These are phyloP conservation scores for Asclepias syriaca DNA, from an alignment of 257 asterid species.

Conservation along the genomic window DNA sequence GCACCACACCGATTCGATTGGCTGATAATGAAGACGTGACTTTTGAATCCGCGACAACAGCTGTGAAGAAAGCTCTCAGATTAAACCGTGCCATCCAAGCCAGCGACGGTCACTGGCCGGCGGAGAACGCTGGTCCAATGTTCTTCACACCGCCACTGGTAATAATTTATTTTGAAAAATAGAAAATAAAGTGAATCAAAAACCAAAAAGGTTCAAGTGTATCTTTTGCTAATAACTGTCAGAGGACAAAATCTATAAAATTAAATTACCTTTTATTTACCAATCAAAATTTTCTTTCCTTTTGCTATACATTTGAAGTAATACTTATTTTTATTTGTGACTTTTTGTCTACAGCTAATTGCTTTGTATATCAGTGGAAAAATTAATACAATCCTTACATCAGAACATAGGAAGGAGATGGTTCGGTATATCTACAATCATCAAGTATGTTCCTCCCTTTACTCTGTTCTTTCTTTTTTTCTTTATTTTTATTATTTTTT, in stretches of 20 bases:
- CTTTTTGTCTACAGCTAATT: constrained; percentile 34
- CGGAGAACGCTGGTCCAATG: constrained; percentile 68
- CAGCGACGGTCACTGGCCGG: constrained; percentile 38
- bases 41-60: constrained; percentile 38
- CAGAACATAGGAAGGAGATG: constrained; percentile 58
- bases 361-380: constrained; percentile 67
- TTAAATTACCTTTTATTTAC: too few relatives aligned
- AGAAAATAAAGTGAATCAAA: too few relatives aligned
- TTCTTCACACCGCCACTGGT: constrained; percentile 53
- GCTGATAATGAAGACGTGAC: constrained; percentile 42
- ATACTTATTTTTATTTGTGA: neutral
- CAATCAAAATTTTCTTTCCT: too few relatives aligned
- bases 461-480: too few relatives aligned
- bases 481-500: too few relatives aligned
- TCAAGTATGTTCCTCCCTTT: constrained; percentile 37
- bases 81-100: too few relatives aligned
- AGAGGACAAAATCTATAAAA: too few relatives aligned
- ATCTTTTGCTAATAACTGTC: too few relatives aligned
- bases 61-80: constrained; percentile 21
- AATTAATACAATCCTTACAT: constrained; percentile 44
- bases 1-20: constrained; percentile 41
- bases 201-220: too few relatives aligned
- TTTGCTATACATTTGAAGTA: too few relatives aligned
- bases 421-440: constrained; percentile 66
- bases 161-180: neutral